phyloP scores from a whole-genome alignment of 305 asterid species.

The Solanum hybrid region DNA sequence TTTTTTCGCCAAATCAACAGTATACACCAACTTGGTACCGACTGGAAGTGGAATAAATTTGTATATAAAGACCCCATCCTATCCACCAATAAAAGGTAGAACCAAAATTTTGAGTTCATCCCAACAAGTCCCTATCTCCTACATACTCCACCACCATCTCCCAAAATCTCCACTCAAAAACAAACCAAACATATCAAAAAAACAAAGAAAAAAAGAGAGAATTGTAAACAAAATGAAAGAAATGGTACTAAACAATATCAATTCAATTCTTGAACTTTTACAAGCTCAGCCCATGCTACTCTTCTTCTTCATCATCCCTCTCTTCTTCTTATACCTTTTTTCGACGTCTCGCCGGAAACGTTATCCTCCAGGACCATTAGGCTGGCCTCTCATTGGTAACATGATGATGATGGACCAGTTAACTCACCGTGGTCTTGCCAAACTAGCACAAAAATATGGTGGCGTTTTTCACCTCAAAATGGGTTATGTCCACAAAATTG shows the following conservation, averaged over 20 bases:
- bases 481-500: conserved; percentile 50
- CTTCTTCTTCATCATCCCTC: conserved; percentile 29
- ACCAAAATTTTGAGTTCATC: background rate
- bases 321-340: conserved; percentile 19
- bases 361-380: conserved; percentile 77
- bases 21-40: background rate
- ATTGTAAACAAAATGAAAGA: background rate
- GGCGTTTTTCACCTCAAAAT: conserved; percentile 60
- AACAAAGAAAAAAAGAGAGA: background rate
- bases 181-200: background rate
- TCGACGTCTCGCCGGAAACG: conserved; percentile 34
- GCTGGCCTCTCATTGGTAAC: conserved; percentile 77
- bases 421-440: conserved; percentile 68
- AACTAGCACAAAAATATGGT: conserved; percentile 52
- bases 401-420: conserved; percentile 43
- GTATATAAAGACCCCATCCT: background rate
- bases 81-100: background rate
- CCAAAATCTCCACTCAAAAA: background rate
- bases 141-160: background rate
- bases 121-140: background rate
- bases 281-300: conserved; percentile 19
- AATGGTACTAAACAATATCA: background rate
- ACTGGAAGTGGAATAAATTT: background rate
- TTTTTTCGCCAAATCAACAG: background rate
- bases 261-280: conserved; percentile 8